Evolutionary conservation across 768 basidiomycete species (phyloP), one percentile per base, ranked within the genome.

Genomic region (Mycena rosella): DNA sequence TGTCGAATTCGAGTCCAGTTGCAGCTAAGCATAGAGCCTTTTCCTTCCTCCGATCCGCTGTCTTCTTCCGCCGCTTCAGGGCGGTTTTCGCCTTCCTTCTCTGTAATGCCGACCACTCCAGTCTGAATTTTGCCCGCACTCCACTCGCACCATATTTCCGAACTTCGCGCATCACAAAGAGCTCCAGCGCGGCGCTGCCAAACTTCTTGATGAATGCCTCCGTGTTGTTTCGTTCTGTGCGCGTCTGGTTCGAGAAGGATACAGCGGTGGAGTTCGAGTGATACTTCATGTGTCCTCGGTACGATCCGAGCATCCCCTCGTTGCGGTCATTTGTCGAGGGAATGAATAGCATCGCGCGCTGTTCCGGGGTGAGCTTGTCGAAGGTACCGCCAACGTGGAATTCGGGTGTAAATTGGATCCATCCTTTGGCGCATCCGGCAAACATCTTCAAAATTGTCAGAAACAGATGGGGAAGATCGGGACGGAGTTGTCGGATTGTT

Each of bases 311-410:
- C 5, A 48, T 63, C 3, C 74, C 74, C 40, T 76, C 72, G 54
- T 70, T 72, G 2, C n/a, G 26, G 40, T 76, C 74, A 54, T 76
- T 76, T 1, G 75, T 74, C 2, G 68, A 26, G 5, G 68, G 72
- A 42, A 74, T 68, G 20, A 62, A 74, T 5, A 70, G 32, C 6
- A 29, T 2, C 13, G 27, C 40, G 17, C 65, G 70, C 30, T 75
- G 72, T 20, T 62, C 60, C 20, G 71, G 66, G 17, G 73, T 84
- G 18, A 62, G 20, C 2, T 29, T 15, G 29, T 62, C 52, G 27
- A 62, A 62, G 0, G 60, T 62, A 4, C 60, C 60, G 40, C 52
- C 60, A 8, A 62, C 29, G 11, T 27, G n/a, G 24, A 36, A 49
- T 26, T 60, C 59, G 1, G 47, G 59, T 2, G 59, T 60, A 40